Conservation (phyloP, 1,139 yeast genomes). For the Geotrichum europaeum region DNA sequence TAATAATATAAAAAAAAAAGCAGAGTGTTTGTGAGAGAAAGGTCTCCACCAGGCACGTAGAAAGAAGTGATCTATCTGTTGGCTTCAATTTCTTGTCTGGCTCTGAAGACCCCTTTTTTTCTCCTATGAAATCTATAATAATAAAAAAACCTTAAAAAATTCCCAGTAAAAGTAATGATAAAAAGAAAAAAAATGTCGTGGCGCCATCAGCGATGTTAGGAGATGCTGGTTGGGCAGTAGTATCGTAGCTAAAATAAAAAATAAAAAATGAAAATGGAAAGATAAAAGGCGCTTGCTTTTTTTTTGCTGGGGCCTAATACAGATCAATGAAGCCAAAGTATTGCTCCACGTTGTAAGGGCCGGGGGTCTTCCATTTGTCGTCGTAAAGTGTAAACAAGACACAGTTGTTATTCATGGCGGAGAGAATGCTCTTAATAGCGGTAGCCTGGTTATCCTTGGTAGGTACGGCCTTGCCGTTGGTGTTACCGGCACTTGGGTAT, state of each 20-base stretch:
- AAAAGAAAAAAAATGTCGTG: constrained; percentile 1
- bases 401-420: constrained; percentile 48
- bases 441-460: constrained; percentile 57
- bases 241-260: constrained; percentile 12
- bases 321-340: constrained; percentile 51
- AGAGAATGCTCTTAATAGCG: constrained; percentile 59
- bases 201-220: neutral
- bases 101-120: neutral
- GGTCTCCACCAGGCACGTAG: neutral
- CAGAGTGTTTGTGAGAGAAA: neutral
- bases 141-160: neutral
- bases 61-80: neutral
- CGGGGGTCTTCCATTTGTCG: constrained; percentile 86
- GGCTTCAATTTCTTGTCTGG: neutral
- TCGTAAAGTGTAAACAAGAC: constrained; percentile 68
- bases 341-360: constrained; percentile 78
- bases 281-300: neutral
- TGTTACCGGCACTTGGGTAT: constrained; percentile 69
- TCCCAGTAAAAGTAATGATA: neutral
- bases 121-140: neutral
- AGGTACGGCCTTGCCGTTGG: constrained; percentile 72
- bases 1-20: neutral
- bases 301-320: neutral
- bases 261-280: constrained; percentile 2
- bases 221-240: neutral